Conservation (phyloP, 2,329 filamentous ascomycete species). For the Hypomyces perniciosus region DNA sequence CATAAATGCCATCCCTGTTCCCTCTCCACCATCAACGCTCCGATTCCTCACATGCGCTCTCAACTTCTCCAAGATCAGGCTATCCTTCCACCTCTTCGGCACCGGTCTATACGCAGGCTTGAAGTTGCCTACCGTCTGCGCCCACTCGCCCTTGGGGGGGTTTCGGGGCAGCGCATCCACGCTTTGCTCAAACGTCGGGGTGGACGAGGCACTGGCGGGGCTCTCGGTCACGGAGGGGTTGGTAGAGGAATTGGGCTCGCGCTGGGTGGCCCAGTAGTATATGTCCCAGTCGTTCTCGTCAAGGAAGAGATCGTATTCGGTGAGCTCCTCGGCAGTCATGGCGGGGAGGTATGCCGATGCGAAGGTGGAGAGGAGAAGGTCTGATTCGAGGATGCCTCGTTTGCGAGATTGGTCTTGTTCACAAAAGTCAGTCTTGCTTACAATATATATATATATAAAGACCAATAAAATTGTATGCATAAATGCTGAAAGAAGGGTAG, state of each 20-base stretch:
- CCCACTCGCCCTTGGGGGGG: conserved; percentile 70
- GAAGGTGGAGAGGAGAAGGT: conserved; percentile 94
- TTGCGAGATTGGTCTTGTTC: conserved; percentile 86
- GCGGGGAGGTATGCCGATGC: conserved; percentile 68
- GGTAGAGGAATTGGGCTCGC: conserved; percentile 45
- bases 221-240: conserved; percentile 26
- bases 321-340: conserved; percentile 69
- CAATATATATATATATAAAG: neutral
- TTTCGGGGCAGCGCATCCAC: conserved; percentile 28
- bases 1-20: conserved; percentile 53
- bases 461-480: neutral
- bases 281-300: conserved; percentile 99
- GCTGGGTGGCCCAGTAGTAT: conserved; percentile 98
- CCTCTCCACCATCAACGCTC: conserved; percentile 37
- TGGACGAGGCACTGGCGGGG: conserved; percentile 21
- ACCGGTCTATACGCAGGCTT: conserved; percentile 91
- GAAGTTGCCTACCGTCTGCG: conserved; percentile 90
- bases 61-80: conserved; percentile 70
- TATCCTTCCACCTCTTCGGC: conserved; percentile 76
- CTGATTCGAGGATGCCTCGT: conserved; percentile 89
- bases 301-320: conserved; percentile 84
- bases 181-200: neutral
- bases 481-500: conserved; percentile 4
- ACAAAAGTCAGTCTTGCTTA: neutral
- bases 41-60: conserved; percentile 70